Evolutionary conservation across 768 basidiomycete species (phyloP).

Genomic region (Mycena crocata): DNA sequence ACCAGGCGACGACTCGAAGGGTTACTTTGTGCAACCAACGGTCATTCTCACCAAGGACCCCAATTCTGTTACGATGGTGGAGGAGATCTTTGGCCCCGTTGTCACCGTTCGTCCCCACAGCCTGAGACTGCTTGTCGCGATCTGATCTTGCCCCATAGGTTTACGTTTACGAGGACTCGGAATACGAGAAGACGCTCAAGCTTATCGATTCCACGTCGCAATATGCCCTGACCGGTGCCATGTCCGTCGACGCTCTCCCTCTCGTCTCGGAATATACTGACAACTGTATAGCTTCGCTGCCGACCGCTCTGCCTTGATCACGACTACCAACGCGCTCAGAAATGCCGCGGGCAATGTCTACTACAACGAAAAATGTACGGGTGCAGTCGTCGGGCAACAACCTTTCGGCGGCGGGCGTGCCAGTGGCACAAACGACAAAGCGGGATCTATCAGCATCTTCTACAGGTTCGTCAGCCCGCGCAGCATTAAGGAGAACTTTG

Average conservation of each 20-base stretch:
- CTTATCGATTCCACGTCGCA: constrained; percentile 87
- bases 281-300: constrained; percentile 69
- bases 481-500: constrained; percentile 98
- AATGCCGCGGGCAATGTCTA: constrained; percentile 97
- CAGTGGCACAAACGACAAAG: constrained; percentile 98
- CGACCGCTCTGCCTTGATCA: constrained; percentile 83
- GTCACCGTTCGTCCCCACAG: constrained; percentile 70
- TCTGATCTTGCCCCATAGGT: constrained; percentile 56
- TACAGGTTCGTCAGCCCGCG: constrained; percentile 87
- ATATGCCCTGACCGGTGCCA: constrained; percentile 95
- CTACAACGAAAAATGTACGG: constrained; percentile 98
- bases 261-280: constrained; percentile 20
- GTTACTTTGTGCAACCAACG: constrained; percentile 95
- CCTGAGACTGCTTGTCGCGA: neutral
- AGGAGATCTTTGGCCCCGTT: constrained; percentile 98
- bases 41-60: constrained; percentile 95
- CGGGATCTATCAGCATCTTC: constrained; percentile 81
- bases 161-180: constrained; percentile 88
- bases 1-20: constrained; percentile 87
- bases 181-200: constrained; percentile 89
- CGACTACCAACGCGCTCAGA: constrained; percentile 84
- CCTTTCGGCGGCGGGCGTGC: constrained; percentile 95
- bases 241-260: constrained; percentile 62
- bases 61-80: constrained; percentile 86
- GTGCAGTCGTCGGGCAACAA: constrained; percentile 97